A percentile compares a stretch with the other conserved stretches of the same genome.
Evolutionary conservation across 208 protist species (phyloP).

Genomic region (Eutreptiella sp.): DNA sequence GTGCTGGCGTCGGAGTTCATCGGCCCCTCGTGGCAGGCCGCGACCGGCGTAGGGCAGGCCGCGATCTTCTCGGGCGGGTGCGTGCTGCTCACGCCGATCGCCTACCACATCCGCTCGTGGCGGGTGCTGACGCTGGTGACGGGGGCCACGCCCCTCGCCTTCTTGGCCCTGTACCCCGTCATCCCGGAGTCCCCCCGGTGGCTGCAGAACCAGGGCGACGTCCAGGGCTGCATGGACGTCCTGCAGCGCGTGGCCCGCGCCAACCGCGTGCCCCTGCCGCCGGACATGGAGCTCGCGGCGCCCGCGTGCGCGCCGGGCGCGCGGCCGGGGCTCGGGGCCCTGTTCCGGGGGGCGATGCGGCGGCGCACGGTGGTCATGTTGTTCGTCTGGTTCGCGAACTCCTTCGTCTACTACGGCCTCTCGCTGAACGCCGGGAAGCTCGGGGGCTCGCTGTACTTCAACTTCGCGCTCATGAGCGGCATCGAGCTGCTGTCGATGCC

Average conservation of each 20-base stretch:
- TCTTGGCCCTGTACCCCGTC: background rate
- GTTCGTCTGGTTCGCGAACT: constrained; percentile 28
- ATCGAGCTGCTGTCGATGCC: constrained; percentile 6
- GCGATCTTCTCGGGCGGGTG: constrained; percentile 1
- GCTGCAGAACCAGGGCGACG: background rate
- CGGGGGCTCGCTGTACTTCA: constrained; percentile 23
- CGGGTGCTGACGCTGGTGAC: background rate
- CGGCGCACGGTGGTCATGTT: constrained; percentile 10
- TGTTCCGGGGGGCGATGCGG: background rate
- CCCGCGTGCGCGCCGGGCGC: background rate
- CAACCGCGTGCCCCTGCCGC: background rate
- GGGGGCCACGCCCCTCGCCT: background rate
- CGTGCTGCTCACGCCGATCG: background rate
- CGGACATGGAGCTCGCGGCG: background rate
- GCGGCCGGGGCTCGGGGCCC: background rate
- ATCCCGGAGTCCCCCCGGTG: constrained; percentile 18
- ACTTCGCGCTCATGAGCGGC: background rate
- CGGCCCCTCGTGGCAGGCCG: background rate
- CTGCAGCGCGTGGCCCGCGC: background rate
- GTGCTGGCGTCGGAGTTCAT: background rate
- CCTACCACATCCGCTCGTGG: constrained; percentile 2
- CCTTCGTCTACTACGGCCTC: constrained; percentile 29
- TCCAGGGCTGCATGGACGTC: background rate
- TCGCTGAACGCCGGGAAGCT: constrained; percentile 6
- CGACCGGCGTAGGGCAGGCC: background rate